Evolutionary conservation across 169 alveolate species (phyloP).

Genomic region (Cryptosporidium tyzzeri): DNA sequence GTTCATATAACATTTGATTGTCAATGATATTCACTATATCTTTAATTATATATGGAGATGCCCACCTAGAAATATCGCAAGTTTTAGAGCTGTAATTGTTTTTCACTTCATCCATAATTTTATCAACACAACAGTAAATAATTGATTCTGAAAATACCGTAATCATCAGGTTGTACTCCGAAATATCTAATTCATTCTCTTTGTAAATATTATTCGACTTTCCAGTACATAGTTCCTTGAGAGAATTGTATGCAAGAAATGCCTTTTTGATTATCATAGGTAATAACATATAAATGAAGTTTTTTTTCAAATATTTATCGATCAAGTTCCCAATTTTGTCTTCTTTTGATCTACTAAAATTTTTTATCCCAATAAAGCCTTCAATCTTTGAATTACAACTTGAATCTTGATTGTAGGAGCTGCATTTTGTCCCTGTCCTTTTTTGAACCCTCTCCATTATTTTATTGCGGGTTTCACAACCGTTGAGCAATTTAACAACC

Average conservation of each 20-base stretch:
- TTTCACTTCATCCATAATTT: slow-evolving; percentile 6
- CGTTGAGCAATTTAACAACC: slow-evolving; percentile 27
- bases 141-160: slow-evolving; percentile 45
- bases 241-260: slow-evolving; percentile 18
- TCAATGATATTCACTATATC: neutral
- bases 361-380: slow-evolving; percentile 1
- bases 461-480: slow-evolving; percentile 3
- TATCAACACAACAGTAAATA: neutral
- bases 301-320: slow-evolving; percentile 15
- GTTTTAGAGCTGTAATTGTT: slow-evolving; percentile 8
- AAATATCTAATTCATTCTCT: neutral
- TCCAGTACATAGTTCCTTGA: neutral
- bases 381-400: neutral
- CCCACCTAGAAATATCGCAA: slow-evolving; percentile 48
- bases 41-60: slow-evolving; percentile 42
- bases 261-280: slow-evolving; percentile 37
- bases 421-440: slow-evolving; percentile 11
- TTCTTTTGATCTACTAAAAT: slow-evolving; percentile 6
- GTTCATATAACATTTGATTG: neutral
- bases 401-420: neutral
- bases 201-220: neutral
- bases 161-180: slow-evolving; percentile 22
- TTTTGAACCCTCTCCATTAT: slow-evolving; percentile 28
- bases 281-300: neutral
- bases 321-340: slow-evolving; percentile 31